phyloP scores from a whole-genome alignment of 2,329 filamentous ascomycete genomes.

The Cladophialophora carrionii region DNA sequence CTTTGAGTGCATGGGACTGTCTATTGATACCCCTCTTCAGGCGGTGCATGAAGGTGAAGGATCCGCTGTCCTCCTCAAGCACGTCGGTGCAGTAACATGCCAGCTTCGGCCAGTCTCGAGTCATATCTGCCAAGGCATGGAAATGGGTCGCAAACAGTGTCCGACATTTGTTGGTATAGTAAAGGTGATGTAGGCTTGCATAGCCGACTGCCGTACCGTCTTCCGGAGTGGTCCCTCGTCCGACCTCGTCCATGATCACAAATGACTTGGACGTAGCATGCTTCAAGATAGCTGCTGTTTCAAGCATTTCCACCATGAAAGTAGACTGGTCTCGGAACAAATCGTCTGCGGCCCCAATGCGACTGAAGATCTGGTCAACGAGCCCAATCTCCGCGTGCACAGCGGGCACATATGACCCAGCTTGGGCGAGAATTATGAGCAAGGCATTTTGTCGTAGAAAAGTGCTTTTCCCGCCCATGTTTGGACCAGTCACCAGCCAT shows the following conservation, averaged over 20 bases:
- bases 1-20: constrained; percentile 88
- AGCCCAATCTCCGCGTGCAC: constrained; percentile 82
- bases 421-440: constrained; percentile 89
- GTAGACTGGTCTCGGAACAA: constrained; percentile 94
- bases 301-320: constrained; percentile 99
- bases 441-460: constrained; percentile 95
- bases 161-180: constrained; percentile 74
- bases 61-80: constrained; percentile 68
- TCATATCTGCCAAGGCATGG: constrained; percentile 79
- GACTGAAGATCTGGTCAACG: constrained; percentile 94
- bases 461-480: constrained; percentile 97
- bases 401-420: constrained; percentile 90
- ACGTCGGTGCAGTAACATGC: constrained; percentile 89
- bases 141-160: constrained; percentile 96
- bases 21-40: constrained; percentile 81
- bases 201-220: constrained; percentile 90
- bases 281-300: constrained; percentile 87
- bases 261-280: constrained; percentile 82
- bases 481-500: constrained; percentile 76
- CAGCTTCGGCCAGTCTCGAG: constrained; percentile 60
- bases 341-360: constrained; percentile 91
- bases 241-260: constrained; percentile 98
- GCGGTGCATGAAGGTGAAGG: constrained; percentile 83
- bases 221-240: constrained; percentile 88
- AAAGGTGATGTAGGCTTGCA: constrained; percentile 82